Conservation (phyloP, 148 eudicot species). For the Tetragonia tetragonoides region DNA sequence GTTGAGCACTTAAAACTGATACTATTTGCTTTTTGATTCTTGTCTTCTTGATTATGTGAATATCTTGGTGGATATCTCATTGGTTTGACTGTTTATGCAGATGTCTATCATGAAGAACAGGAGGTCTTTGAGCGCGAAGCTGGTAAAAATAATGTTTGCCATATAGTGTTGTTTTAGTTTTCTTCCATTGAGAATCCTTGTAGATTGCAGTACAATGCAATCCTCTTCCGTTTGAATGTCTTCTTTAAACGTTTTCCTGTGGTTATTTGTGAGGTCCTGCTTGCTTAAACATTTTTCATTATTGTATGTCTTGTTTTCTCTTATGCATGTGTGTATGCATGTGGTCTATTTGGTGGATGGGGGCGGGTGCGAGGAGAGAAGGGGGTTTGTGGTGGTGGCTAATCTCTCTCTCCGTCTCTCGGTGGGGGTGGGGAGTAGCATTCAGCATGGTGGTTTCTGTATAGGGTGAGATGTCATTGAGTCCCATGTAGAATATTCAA, state of each 20-base stretch:
- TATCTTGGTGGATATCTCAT: constrained; percentile 4
- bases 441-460: background rate
- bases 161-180: background rate
- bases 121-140: constrained; percentile 96
- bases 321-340: too few relatives aligned
- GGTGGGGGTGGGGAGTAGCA: too few relatives aligned
- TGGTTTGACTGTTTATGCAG: constrained; percentile 43
- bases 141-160: constrained; percentile 39
- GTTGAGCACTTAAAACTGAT: constrained; percentile 43
- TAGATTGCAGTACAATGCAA: background rate
- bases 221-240: background rate
- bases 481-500: background rate
- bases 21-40: constrained; percentile 6
- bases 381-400: too few relatives aligned
- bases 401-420: too few relatives aligned
- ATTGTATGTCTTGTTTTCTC: too few relatives aligned
- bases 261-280: too few relatives aligned
- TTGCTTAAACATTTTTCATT: too few relatives aligned
- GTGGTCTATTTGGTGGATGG: too few relatives aligned
- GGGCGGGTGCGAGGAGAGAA: too few relatives aligned
- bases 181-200: background rate
- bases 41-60: constrained; percentile 1
- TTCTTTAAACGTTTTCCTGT: background rate
- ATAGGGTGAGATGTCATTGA: background rate
- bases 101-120: constrained; percentile 83